Percentiles rank a stretch among this genome's conserved stretches.
Evolutionary conservation across 2,329 filamentous ascomycete genomes (phyloP).

Genomic region (Xylariomycetidae sp.): DNA sequence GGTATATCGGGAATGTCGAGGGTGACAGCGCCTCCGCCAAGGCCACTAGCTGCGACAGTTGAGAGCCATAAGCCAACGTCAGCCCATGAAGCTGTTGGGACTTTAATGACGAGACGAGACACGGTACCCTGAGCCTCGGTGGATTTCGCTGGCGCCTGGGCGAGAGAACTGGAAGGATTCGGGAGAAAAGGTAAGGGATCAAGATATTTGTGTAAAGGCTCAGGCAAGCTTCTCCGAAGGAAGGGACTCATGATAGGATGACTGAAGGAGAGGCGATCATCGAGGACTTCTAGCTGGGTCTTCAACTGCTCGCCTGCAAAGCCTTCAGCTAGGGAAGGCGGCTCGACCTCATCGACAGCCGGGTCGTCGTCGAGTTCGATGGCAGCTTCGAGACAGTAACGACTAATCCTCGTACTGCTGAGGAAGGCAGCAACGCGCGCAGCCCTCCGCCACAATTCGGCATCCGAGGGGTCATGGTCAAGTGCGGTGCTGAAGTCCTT

Average conservation of each 20-base stretch:
- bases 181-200: constrained; percentile 62
- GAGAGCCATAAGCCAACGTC: constrained; percentile 38
- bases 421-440: constrained; percentile 56
- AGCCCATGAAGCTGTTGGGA: constrained; percentile 35
- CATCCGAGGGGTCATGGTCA: constrained; percentile 62
- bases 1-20: constrained; percentile 33
- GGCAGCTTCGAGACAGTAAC: constrained; percentile 62
- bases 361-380: constrained; percentile 66
- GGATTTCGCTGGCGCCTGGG: constrained; percentile 12
- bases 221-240: constrained; percentile 45
- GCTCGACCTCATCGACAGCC: constrained; percentile 56
- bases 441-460: constrained; percentile 59
- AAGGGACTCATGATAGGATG: constrained; percentile 60
- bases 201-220: constrained; percentile 46
- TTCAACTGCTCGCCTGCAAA: constrained; percentile 61
- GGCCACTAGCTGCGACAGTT: constrained; percentile 28
- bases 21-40: constrained; percentile 28
- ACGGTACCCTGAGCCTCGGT: constrained; percentile 1
- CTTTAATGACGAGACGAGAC: constrained; percentile 22
- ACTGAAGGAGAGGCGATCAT: constrained; percentile 51
- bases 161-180: constrained; percentile 37
- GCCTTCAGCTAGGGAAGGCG: constrained; percentile 58
- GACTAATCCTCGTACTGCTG: constrained; percentile 50
- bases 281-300: constrained; percentile 46
- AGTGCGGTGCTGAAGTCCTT: constrained; percentile 55